phyloP scores from a whole-genome alignment of 352 stramenopile genomes.

The Peronospora farinosa region DNA sequence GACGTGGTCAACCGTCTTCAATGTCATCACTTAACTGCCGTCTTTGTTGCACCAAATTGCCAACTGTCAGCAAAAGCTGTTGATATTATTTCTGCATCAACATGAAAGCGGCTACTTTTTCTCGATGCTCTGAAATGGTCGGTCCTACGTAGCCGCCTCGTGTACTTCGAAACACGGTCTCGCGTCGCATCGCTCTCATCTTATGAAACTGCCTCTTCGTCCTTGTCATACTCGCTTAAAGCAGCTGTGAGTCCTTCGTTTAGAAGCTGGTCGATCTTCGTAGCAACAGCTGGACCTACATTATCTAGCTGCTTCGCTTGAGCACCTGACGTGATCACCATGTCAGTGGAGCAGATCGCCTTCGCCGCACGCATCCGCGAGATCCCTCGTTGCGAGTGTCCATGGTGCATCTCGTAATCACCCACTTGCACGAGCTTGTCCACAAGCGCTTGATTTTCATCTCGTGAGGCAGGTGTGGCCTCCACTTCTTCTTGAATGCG shows the following conservation, averaged over 20 bases:
- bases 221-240: slow-evolving; percentile 44
- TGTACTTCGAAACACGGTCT: background rate
- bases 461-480: slow-evolving; percentile 23
- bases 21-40: slow-evolving; percentile 9
- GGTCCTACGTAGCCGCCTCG: background rate
- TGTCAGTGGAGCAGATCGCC: slow-evolving; percentile 34
- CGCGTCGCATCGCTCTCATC: too few species aligned
- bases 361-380: slow-evolving; percentile 56
- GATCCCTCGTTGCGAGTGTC: slow-evolving; percentile 45
- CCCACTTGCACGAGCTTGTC: slow-evolving; percentile 51
- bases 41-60: background rate
- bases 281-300: slow-evolving; percentile 39
- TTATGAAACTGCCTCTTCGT: slow-evolving; percentile 15
- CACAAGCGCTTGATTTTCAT: slow-evolving; percentile 57
- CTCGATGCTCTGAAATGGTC: background rate
- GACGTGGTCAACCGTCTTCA: slow-evolving; percentile 15
- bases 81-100: background rate
- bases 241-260: slow-evolving; percentile 40
- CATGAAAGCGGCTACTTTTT: background rate
- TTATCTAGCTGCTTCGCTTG: slow-evolving; percentile 47
- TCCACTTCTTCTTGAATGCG: slow-evolving; percentile 41
- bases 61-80: background rate
- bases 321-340: slow-evolving; percentile 51
- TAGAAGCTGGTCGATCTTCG: slow-evolving; percentile 58
- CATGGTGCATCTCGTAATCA: slow-evolving; percentile 45